Conservation (phyloP, 2,329 filamentous ascomycete genomes). For the Hawksworthiomyces lignivorus region DNA sequence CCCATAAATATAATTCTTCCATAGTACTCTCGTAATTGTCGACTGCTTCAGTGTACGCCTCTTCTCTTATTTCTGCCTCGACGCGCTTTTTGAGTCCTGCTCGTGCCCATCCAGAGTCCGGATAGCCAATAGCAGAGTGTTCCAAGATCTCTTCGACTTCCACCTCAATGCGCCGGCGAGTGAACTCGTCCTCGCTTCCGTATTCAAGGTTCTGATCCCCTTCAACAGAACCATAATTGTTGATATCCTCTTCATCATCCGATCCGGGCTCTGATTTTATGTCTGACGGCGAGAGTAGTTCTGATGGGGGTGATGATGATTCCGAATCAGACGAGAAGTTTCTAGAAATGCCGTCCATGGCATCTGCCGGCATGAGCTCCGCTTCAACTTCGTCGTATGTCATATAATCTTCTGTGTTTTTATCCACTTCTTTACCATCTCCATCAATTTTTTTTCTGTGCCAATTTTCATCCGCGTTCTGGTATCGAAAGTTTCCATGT, state of each 20-base stretch:
- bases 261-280: too few relatives aligned
- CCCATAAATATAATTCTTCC: slow-evolving; percentile 40
- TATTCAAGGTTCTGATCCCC: slow-evolving; percentile 12
- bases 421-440: slow-evolving; percentile 4
- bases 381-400: slow-evolving; percentile 10
- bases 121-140: slow-evolving; percentile 33
- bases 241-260: slow-evolving; percentile 3
- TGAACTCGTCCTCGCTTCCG: background rate
- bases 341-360: background rate
- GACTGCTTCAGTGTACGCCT: slow-evolving; percentile 34
- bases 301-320: too few relatives aligned
- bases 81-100: slow-evolving; percentile 30
- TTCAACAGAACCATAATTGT: slow-evolving; percentile 7
- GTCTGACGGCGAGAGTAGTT: too few relatives aligned
- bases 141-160: slow-evolving; percentile 36
- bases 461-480: too few relatives aligned
- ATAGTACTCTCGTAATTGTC: slow-evolving; percentile 32
- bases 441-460: slow-evolving; percentile 14
- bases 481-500: too few relatives aligned
- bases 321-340: too few relatives aligned
- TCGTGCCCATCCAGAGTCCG: slow-evolving; percentile 20
- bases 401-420: slow-evolving; percentile 8
- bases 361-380: background rate
- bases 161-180: slow-evolving; percentile 6
- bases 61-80: slow-evolving; percentile 31